Evolutionary conservation across 2,329 filamentous ascomycete species (phyloP).

Genomic region (Alternaria postmessia): DNA sequence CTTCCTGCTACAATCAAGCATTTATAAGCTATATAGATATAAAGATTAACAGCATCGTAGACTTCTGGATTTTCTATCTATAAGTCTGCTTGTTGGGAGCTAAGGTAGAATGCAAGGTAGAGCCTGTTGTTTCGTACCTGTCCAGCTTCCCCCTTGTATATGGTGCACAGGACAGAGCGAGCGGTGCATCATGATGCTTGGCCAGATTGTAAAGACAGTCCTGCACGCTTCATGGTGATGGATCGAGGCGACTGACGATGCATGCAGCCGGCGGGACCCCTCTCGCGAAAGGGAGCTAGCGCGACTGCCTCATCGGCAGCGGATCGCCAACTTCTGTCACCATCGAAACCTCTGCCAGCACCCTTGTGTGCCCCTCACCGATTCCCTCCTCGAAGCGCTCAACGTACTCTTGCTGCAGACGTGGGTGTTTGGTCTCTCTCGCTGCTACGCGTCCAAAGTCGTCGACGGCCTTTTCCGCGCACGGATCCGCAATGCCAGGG

Average conservation of each 20-base stretch:
- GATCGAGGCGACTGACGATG: slow-evolving; percentile 16
- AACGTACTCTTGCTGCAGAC: neutral
- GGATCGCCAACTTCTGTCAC: slow-evolving; percentile 35
- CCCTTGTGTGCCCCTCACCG: slow-evolving; percentile 31
- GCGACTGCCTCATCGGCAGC: slow-evolving; percentile 22
- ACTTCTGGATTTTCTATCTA: no score
- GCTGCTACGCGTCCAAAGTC: neutral
- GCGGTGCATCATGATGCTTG: neutral
- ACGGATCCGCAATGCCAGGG: slow-evolving; percentile 6
- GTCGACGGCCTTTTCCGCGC: slow-evolving; percentile 6
- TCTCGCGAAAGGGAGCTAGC: slow-evolving; percentile 27
- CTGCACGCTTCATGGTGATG: neutral
- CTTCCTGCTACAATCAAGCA: no score
- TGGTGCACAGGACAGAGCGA: no score
- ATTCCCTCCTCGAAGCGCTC: slow-evolving; percentile 15
- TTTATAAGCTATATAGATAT: no score
- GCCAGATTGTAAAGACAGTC: neutral
- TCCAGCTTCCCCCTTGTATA: no score
- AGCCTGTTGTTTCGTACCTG: no score
- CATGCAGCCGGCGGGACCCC: slow-evolving; percentile 23
- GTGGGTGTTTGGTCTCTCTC: neutral
- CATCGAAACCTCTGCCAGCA: slow-evolving; percentile 28
- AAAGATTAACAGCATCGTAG: no score
- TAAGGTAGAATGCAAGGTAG: no score
- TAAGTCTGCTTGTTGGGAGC: no score